These are phyloP conservation scores for Calonectria leucothoes DNA, from an alignment of 2,329 filamentous ascomycete species.

Conservation along the genomic window DNA sequence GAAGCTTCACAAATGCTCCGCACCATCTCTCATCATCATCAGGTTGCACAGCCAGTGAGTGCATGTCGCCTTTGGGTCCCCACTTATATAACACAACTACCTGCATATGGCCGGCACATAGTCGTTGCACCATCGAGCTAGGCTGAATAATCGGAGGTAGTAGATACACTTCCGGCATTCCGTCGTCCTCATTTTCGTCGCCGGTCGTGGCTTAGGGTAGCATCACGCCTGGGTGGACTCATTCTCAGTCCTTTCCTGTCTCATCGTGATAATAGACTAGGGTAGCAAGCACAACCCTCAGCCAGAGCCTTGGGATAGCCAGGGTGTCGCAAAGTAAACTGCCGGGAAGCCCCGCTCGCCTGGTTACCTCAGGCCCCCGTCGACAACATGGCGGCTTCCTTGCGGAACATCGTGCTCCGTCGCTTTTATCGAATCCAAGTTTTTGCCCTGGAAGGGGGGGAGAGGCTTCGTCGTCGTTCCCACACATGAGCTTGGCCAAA, in stretches of 20 bases:
- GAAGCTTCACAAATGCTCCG: background rate
- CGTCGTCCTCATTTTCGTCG: too few species aligned
- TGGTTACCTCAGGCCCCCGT: background rate
- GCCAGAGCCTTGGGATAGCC: background rate
- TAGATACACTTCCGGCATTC: background rate
- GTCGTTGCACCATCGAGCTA: background rate
- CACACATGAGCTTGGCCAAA: background rate
- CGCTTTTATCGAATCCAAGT: background rate
- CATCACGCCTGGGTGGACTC: background rate
- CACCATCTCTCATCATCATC: background rate
- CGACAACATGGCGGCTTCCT: background rate
- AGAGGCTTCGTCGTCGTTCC: background rate
- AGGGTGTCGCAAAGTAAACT: background rate
- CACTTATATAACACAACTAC: background rate
- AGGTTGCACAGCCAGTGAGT: background rate
- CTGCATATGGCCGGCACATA: background rate
- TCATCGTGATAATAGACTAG: conserved; percentile 3
- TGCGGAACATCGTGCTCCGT: background rate
- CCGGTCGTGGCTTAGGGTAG: background rate
- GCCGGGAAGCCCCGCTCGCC: conserved; percentile 6
- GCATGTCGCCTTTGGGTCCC: background rate
- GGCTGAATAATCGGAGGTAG: background rate
- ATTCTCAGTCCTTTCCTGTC: background rate
- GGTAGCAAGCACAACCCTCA: background rate
- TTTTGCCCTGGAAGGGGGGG: background rate